A percentile compares a stretch with the other conserved stretches of the same genome.
These are phyloP conservation scores for Boletus rufocinnamomeus DNA, from an alignment of 768 basidiomycete genomes.

Conservation along the genomic window DNA sequence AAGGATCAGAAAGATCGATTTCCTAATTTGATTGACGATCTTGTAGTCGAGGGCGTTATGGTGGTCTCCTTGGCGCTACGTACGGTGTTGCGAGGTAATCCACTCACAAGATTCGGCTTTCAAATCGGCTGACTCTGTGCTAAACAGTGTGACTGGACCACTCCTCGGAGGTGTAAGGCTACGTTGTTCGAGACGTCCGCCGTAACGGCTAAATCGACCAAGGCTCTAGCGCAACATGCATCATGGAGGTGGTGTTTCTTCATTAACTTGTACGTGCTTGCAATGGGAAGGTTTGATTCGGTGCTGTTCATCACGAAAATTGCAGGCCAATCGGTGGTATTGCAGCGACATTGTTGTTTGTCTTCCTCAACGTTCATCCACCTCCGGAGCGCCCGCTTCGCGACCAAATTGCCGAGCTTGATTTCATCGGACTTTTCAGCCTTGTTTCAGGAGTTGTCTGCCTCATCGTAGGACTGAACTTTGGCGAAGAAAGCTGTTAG, in stretches of 20 bases:
- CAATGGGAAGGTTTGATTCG: not conserved
- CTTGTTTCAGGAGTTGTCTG: conserved; percentile 67
- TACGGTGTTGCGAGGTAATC: conserved; percentile 64
- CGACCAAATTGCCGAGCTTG: conserved; percentile 64
- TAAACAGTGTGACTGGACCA: conserved; percentile 63
- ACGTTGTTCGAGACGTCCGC: not conserved
- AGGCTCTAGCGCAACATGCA: conserved; percentile 72
- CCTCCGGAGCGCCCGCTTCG: conserved; percentile 57
- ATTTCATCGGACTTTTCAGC: conserved; percentile 65
- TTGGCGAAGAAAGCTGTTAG: conserved; percentile 65
- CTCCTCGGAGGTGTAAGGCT: conserved; percentile 75
- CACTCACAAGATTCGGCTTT: not conserved
- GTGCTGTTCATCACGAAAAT: not conserved
- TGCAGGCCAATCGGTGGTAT: conserved; percentile 69
- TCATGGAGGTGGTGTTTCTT: conserved; percentile 84
- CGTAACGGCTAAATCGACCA: not conserved
- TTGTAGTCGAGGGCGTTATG: conserved; percentile 71
- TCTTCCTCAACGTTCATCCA: conserved; percentile 77
- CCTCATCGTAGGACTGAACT: conserved; percentile 72
- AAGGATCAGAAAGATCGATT: not conserved
- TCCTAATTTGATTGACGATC: conserved; percentile 16
- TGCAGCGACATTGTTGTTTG: conserved; percentile 59
- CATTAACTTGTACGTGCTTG: conserved; percentile 60
- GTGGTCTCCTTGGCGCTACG: conserved; percentile 70
- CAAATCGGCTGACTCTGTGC: not conserved